phyloP scores from a whole-genome alignment of 2,329 filamentous ascomycete species.

The Aureobasidium vineae region DNA sequence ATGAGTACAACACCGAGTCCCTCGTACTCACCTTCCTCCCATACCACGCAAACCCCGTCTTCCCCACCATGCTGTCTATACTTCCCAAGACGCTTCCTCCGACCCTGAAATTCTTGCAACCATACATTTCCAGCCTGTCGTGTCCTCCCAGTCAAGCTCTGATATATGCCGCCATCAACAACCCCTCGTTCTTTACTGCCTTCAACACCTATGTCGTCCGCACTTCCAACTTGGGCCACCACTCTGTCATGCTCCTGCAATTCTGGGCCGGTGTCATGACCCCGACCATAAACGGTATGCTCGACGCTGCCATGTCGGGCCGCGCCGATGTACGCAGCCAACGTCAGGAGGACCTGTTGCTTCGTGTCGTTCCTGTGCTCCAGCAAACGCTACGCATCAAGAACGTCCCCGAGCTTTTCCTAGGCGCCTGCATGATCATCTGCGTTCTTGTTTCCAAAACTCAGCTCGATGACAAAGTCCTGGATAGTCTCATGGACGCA shows the following conservation, averaged over 20 bases:
- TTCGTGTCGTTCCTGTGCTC: constrained; percentile 67
- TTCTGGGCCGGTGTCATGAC: constrained; percentile 92
- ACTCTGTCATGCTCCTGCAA: constrained; percentile 73
- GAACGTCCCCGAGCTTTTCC: constrained; percentile 72
- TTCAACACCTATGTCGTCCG: constrained; percentile 78
- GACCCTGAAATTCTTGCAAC: constrained; percentile 78
- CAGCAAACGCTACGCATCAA: constrained; percentile 74
- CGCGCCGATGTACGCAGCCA: constrained; percentile 72
- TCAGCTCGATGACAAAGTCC: constrained; percentile 70
- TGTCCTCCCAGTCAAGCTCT: constrained; percentile 76
- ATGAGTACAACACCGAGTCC: constrained; percentile 81
- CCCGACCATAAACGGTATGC: constrained; percentile 77
- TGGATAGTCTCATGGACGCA: constrained; percentile 89
- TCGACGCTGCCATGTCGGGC: constrained; percentile 75
- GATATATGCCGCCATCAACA: constrained; percentile 78
- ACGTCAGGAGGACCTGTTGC: constrained; percentile 73
- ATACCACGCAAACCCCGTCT: constrained; percentile 83
- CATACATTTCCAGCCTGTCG: constrained; percentile 76
- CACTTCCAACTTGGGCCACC: constrained; percentile 67
- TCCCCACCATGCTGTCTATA: constrained; percentile 82
- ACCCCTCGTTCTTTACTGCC: constrained; percentile 69
- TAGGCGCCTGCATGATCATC: constrained; percentile 89
- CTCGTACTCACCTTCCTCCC: constrained; percentile 86
- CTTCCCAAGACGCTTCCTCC: constrained; percentile 71
- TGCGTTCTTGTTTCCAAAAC: constrained; percentile 83